Conservation (phyloP, 805 yeast genomes). For the Alloascoidea hylecoeti region DNA sequence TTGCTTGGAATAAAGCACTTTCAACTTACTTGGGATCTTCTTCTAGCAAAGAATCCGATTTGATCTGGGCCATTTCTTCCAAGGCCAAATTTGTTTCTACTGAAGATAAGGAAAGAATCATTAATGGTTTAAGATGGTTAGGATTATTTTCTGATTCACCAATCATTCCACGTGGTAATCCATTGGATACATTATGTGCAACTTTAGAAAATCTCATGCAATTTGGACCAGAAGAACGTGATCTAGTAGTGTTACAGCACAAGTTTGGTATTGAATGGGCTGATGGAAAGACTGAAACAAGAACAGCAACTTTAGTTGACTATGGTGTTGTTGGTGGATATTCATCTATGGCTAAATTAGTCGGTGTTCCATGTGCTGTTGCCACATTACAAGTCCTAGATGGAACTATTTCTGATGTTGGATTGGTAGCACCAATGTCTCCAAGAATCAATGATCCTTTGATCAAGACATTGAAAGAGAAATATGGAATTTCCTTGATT, state of each 20-base stretch:
- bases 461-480: slow-evolving; percentile 82
- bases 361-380: slow-evolving; percentile 97
- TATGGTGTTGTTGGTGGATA: slow-evolving; percentile 84
- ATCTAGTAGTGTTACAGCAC: slow-evolving; percentile 90
- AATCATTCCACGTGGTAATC: slow-evolving; percentile 84
- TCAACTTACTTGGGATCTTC: slow-evolving; percentile 61
- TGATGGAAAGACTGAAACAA: slow-evolving; percentile 78
- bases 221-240: slow-evolving; percentile 91
- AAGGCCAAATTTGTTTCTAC: slow-evolving; percentile 71
- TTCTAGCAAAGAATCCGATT: slow-evolving; percentile 57
- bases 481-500: slow-evolving; percentile 72
- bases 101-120: slow-evolving; percentile 74
- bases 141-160: slow-evolving; percentile 71
- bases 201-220: slow-evolving; percentile 93
- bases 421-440: slow-evolving; percentile 86
- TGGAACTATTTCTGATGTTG: slow-evolving; percentile 66
- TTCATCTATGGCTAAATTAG: slow-evolving; percentile 97
- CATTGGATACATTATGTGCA: slow-evolving; percentile 94
- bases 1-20: slow-evolving; percentile 84
- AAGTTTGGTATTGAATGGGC: slow-evolving; percentile 96
- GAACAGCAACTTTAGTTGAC: slow-evolving; percentile 92
- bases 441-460: slow-evolving; percentile 85
- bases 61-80: slow-evolving; percentile 59
- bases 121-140: slow-evolving; percentile 86
- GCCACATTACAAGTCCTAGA: slow-evolving; percentile 78